phyloP scores from a whole-genome alignment of 805 yeast genomes.

The Limtongozyma cylindracea region DNA sequence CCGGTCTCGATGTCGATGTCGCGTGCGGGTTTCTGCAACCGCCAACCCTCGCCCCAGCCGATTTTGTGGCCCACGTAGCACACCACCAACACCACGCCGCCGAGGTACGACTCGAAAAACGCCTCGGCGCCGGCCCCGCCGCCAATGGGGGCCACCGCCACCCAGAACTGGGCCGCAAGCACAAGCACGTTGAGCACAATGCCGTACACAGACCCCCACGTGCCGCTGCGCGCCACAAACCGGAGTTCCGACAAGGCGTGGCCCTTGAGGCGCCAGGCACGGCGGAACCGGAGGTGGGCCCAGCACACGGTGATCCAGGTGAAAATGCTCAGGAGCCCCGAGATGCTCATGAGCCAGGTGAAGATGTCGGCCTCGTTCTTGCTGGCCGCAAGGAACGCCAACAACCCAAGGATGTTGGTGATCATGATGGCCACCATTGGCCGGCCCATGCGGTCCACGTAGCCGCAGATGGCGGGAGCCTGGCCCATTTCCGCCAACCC shows the following conservation, averaged over 20 bases:
- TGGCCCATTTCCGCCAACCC: slow-evolving; percentile 41
- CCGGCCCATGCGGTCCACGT: slow-evolving; percentile 56
- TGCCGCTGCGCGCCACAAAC: slow-evolving; percentile 12
- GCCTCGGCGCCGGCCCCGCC: slow-evolving; percentile 9
- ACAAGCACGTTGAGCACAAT: slow-evolving; percentile 9
- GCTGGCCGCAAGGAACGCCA: slow-evolving; percentile 41
- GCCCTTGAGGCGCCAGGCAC: slow-evolving; percentile 29
- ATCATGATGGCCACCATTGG: slow-evolving; percentile 43
- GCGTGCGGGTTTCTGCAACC: slow-evolving; percentile 13
- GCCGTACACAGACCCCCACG: slow-evolving; percentile 11
- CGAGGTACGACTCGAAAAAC: slow-evolving; percentile 20
- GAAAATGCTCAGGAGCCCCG: slow-evolving; percentile 55
- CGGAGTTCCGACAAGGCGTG: slow-evolving; percentile 11
- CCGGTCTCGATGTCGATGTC: slow-evolving; percentile 41
- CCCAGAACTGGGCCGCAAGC: slow-evolving; percentile 15
- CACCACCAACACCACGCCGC: slow-evolving; percentile 16
- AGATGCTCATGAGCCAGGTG: slow-evolving; percentile 53
- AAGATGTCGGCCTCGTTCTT: slow-evolving; percentile 30
- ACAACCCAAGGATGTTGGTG: slow-evolving; percentile 26
- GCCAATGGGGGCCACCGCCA: slow-evolving; percentile 11
- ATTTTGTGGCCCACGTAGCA: slow-evolving; percentile 18
- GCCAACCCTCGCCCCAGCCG: slow-evolving; percentile 21
- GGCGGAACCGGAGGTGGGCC: slow-evolving; percentile 38
- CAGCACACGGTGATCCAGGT: slow-evolving; percentile 59
- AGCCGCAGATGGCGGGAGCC: slow-evolving; percentile 34